Percentiles rank a stretch among this genome's conserved stretches.
phyloP scores from a whole-genome alignment of 1,284 basidiomycete genomes.

The Ceratorhiza oryzae-sativae region DNA sequence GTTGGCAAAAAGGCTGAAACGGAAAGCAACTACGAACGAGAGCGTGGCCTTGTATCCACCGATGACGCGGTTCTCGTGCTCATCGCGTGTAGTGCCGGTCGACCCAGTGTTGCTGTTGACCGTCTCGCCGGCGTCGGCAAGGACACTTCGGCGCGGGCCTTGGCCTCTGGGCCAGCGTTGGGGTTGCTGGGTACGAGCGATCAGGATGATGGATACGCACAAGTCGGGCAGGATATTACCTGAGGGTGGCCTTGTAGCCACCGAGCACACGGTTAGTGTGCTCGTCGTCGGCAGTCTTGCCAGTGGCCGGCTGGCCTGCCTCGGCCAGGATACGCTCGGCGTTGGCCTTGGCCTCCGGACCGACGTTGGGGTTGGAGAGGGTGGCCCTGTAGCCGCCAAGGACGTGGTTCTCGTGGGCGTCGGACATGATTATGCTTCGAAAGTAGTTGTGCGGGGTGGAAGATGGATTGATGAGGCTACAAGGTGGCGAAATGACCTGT shows the following conservation, averaged over 20 bases:
- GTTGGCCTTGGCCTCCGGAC: constrained; percentile 43
- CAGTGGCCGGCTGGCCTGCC: constrained; percentile 1
- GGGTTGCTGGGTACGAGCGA: constrained; percentile 17
- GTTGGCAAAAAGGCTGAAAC: not conserved
- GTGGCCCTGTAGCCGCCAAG: constrained; percentile 38
- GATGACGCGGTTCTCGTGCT: constrained; percentile 40
- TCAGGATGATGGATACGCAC: not conserved
- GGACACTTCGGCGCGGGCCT: constrained; percentile 42
- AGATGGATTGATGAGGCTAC: not conserved
- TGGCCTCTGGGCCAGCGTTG: constrained; percentile 42
- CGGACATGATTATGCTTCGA: constrained; percentile 17
- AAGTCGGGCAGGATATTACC: not conserved
- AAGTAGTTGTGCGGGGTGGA: not conserved
- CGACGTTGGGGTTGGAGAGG: constrained; percentile 40
- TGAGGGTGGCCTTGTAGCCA: constrained; percentile 41
- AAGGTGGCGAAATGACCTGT: not conserved
- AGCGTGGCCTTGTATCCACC: constrained; percentile 42
- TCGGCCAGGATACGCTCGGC: constrained; percentile 41
- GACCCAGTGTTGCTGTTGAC: not conserved
- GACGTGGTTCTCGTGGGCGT: constrained; percentile 20
- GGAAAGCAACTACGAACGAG: not conserved
- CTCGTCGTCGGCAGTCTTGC: not conserved
- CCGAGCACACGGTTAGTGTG: constrained; percentile 40
- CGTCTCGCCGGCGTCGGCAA: constrained; percentile 33
- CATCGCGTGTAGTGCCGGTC: not conserved